A percentile compares a stretch with the other conserved stretches of the same genome.
Conservation (phyloP, 2,329 filamentous ascomycete genomes). For the Claviceps purpurea region DNA sequence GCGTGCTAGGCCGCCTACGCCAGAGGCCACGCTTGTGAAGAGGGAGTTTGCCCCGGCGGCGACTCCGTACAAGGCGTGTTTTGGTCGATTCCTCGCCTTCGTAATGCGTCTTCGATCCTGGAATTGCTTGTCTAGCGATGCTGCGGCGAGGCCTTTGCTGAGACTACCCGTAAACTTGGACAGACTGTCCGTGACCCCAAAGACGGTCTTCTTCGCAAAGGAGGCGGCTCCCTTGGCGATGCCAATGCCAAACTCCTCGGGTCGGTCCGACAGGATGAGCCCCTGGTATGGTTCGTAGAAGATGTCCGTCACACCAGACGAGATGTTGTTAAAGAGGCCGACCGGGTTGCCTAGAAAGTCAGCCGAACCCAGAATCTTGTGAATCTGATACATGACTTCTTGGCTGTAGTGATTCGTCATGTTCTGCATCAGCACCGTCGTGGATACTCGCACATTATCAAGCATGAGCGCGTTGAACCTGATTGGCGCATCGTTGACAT, state of each 20-base stretch:
- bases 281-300: slow-evolving; percentile 99
- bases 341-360: slow-evolving; percentile 97
- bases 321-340: slow-evolving; percentile 95
- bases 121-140: slow-evolving; percentile 96
- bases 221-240: slow-evolving; percentile 94
- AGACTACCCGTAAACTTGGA: slow-evolving; percentile 96
- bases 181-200: slow-evolving; percentile 92
- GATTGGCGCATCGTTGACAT: slow-evolving; percentile 94
- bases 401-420: slow-evolving; percentile 93
- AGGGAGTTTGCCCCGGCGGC: slow-evolving; percentile 92
- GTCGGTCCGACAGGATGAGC: slow-evolving; percentile 87
- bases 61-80: slow-evolving; percentile 93
- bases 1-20: slow-evolving; percentile 81
- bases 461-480: slow-evolving; percentile 86
- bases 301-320: slow-evolving; percentile 91
- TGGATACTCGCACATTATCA: slow-evolving; percentile 87
- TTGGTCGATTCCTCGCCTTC: slow-evolving; percentile 81
- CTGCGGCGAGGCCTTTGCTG: slow-evolving; percentile 89
- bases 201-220: slow-evolving; percentile 97
- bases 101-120: slow-evolving; percentile 93
- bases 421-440: slow-evolving; percentile 69
- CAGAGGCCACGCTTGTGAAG: slow-evolving; percentile 81
- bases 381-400: slow-evolving; percentile 87
- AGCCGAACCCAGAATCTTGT: slow-evolving; percentile 92
- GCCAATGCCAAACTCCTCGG: slow-evolving; percentile 86